Evolutionary conservation across 306 rosid species (phyloP).

Genomic region (Lathyrus sativus): DNA sequence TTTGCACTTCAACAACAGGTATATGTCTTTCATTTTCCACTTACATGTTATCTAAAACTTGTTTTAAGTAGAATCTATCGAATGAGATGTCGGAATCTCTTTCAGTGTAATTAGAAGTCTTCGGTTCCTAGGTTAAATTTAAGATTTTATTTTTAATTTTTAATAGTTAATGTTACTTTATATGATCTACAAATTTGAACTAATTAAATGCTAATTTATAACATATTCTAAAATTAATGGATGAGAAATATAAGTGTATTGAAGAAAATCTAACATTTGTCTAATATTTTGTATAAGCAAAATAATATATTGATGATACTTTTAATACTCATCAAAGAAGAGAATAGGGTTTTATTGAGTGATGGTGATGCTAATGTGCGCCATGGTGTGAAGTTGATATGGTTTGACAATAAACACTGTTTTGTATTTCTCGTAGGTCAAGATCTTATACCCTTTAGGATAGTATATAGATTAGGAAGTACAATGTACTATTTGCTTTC

Average conservation of each 20-base stretch:
- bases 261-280: too few relatives aligned
- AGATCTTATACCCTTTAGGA: conserved; percentile 39
- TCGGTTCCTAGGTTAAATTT: too few relatives aligned
- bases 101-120: too few relatives aligned
- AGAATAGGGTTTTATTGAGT: neutral
- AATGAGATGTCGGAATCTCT: too few relatives aligned
- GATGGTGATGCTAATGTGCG: conserved; percentile 36
- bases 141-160: too few relatives aligned
- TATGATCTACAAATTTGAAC: neutral
- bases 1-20: conserved; percentile 95
- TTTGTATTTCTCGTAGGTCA: conserved; percentile 46
- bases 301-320: too few relatives aligned
- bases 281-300: too few relatives aligned
- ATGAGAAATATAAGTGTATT: neutral
- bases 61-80: too few relatives aligned
- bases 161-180: too few relatives aligned
- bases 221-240: neutral
- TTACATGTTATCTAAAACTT: too few relatives aligned
- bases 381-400: conserved; percentile 26
- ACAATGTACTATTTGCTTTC: conserved; percentile 37
- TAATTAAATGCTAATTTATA: neutral
- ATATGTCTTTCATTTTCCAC: neutral
- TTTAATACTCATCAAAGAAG: neutral
- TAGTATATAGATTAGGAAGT: conserved; percentile 31
- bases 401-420: conserved; percentile 38